A percentile compares a stretch with the other conserved stretches of the same genome.
These are phyloP conservation scores for Ophiosphaerella narmari DNA, from an alignment of 2,329 filamentous ascomycete species.

Conservation along the genomic window DNA sequence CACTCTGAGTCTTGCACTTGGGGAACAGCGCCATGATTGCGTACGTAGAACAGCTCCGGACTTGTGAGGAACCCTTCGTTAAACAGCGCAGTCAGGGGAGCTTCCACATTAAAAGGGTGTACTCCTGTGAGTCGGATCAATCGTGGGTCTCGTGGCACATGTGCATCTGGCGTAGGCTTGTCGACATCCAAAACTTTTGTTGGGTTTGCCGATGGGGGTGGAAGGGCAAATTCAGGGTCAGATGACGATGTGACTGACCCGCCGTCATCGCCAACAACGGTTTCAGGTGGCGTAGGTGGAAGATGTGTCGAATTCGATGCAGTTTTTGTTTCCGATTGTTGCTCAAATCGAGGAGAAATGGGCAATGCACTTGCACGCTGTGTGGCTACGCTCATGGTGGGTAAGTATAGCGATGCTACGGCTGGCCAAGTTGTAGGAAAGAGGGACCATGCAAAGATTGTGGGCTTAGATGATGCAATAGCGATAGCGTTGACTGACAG, in stretches of 20 bases:
- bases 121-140: conserved; percentile 85
- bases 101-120: conserved; percentile 90
- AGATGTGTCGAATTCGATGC: conserved; percentile 22
- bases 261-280: conserved; percentile 38
- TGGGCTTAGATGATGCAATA: too few species aligned
- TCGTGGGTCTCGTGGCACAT: conserved; percentile 78
- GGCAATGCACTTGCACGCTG: conserved; percentile 17
- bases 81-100: conserved; percentile 77
- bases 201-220: conserved; percentile 63
- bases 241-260: conserved; percentile 21
- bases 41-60: conserved; percentile 86
- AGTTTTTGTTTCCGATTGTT: conserved; percentile 21
- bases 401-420: background rate
- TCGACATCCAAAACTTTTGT: conserved; percentile 73
- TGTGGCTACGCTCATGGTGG: conserved; percentile 25
- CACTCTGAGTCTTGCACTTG: conserved; percentile 72
- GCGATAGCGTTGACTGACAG: too few species aligned
- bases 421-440: too few species aligned
- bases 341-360: conserved; percentile 17
- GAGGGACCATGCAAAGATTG: too few species aligned
- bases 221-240: conserved; percentile 63
- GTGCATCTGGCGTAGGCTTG: conserved; percentile 78
- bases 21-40: conserved; percentile 87
- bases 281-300: conserved; percentile 45
- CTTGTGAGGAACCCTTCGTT: conserved; percentile 84